A percentile compares a stretch with the other conserved stretches of the same genome.
Evolutionary conservation across 129 eudicot genomes (phyloP).

Genomic region (Gnaphalium uliginosum): DNA sequence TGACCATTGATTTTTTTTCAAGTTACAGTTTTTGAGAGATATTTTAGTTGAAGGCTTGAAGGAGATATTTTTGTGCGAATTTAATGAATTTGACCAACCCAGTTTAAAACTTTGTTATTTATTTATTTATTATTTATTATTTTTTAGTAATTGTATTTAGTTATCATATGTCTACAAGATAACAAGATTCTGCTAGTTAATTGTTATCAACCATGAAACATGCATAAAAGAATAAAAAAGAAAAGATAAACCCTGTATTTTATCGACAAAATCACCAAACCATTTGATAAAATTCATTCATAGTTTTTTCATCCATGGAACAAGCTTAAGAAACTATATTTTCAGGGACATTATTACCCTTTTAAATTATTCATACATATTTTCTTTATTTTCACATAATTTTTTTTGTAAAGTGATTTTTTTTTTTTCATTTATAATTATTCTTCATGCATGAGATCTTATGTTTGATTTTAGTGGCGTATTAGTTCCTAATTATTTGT

Average conservation of each 20-base stretch:
- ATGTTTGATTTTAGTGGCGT: background rate
- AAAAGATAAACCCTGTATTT: background rate
- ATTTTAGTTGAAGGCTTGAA: slow-evolving; percentile 16
- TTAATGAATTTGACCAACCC: slow-evolving; percentile 2
- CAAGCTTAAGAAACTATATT: no score
- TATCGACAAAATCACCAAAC: no score
- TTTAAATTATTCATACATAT: no score
- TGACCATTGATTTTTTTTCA: background rate
- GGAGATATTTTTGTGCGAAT: slow-evolving; percentile 13
- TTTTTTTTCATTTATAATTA: background rate
- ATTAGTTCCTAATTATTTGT: background rate
- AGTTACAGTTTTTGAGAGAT: slow-evolving; percentile 28
- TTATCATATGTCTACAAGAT: background rate
- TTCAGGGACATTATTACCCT: no score
- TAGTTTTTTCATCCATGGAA: no score
- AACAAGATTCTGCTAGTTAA: background rate
- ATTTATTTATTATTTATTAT: background rate
- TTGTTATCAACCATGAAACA: background rate
- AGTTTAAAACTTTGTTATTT: background rate
- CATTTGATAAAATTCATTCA: no score
- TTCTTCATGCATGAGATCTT: slow-evolving; percentile 16
- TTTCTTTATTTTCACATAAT: background rate
- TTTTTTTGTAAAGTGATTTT: background rate
- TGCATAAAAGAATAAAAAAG: background rate
- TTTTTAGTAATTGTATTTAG: background rate